A percentile compares a stretch with the other conserved stretches of the same genome.
phyloP scores from a whole-genome alignment of 176 grass and related monocot species.

The Juncus inflexus region DNA sequence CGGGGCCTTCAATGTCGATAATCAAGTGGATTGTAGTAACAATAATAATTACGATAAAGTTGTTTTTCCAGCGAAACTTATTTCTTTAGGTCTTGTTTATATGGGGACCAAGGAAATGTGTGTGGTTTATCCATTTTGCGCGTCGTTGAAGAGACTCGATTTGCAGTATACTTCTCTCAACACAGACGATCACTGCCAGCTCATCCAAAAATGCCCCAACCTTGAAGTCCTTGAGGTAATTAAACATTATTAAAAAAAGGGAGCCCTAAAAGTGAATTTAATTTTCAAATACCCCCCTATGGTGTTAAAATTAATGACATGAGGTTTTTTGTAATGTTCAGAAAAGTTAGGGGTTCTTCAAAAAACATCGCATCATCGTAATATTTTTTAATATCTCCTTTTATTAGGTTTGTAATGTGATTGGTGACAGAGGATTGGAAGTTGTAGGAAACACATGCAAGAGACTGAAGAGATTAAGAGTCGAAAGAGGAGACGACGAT shows the following conservation, averaged over 20 bases:
- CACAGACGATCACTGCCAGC: constrained; percentile 79
- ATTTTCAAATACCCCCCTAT: too few species aligned
- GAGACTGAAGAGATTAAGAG: constrained; percentile 69
- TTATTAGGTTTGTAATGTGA: constrained; percentile 71
- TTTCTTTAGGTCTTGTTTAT: constrained; percentile 57
- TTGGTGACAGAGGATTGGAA: constrained; percentile 74
- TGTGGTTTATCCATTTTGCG: constrained; percentile 50
- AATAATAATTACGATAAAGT: constrained; percentile 45
- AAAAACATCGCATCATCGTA: background rate
- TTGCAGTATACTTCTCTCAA: constrained; percentile 78
- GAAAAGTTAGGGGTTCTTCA: too few species aligned
- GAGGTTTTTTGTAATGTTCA: too few species aligned
- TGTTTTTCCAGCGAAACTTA: constrained; percentile 59
- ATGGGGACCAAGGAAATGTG: constrained; percentile 74
- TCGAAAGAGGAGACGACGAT: constrained; percentile 85
- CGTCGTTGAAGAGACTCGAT: constrained; percentile 74
- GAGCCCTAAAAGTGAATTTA: too few species aligned
- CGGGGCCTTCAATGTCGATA: constrained; percentile 48
- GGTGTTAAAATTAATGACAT: too few species aligned
- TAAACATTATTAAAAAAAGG: background rate
- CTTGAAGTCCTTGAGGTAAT: constrained; percentile 73
- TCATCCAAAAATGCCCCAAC: constrained; percentile 73
- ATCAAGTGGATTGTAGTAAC: constrained; percentile 34
- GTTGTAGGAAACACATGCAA: constrained; percentile 79
- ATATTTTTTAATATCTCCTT: constrained; percentile 7